phyloP scores from a whole-genome alignment of 2,329 filamentous ascomycete species.

The Cytospora piceae region DNA sequence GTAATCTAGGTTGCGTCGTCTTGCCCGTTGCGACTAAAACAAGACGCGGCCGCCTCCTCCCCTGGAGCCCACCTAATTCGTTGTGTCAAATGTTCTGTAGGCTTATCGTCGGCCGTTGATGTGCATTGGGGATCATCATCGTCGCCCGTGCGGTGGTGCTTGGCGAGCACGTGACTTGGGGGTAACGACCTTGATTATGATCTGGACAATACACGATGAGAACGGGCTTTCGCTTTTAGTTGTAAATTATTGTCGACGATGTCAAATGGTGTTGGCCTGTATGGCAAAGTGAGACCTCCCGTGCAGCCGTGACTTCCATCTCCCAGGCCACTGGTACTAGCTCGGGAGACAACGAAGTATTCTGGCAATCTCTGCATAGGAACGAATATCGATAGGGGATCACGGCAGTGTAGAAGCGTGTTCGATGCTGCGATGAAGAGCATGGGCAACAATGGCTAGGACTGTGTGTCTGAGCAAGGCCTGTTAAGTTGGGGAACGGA shows the following conservation, averaged over 20 bases:
- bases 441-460: neutral
- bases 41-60: neutral
- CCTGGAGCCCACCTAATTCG: neutral
- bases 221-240: neutral
- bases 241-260: neutral
- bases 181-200: neutral
- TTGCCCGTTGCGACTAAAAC: constrained; percentile 15
- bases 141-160: neutral
- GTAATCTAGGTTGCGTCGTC: neutral
- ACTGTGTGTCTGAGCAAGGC: neutral
- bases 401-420: neutral
- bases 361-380: neutral
- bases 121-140: neutral
- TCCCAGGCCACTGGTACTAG: too few species aligned
- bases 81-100: neutral
- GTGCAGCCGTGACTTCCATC: too few species aligned
- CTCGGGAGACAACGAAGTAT: neutral
- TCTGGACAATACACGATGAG: neutral
- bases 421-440: neutral
- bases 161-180: neutral
- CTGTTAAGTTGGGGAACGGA: neutral
- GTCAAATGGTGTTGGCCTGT: neutral
- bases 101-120: neutral
- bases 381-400: neutral
- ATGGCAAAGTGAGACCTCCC: neutral